Percentiles rank a stretch among this genome's conserved stretches.
These are phyloP conservation scores for Trichoderma lentiforme DNA, from an alignment of 2,329 filamentous ascomycete species.

Conservation along the genomic window DNA sequence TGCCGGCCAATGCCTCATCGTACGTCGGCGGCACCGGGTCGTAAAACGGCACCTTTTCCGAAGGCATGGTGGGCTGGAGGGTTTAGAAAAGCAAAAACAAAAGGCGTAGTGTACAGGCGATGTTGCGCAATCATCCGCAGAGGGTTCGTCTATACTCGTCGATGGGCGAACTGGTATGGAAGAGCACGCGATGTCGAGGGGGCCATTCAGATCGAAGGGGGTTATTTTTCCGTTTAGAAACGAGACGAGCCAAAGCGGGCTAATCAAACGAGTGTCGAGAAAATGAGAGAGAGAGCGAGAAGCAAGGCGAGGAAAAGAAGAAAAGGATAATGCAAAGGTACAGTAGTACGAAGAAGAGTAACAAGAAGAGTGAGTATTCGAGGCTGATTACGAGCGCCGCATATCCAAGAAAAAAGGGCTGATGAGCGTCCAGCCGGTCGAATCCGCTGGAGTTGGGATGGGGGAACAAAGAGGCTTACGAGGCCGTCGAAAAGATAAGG, in stretches of 20 bases:
- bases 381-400: not conserved
- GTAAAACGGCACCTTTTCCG: slow-evolving; percentile 42
- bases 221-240: not conserved
- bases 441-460: not conserved
- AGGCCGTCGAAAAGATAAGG: slow-evolving; percentile 12
- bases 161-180: not conserved
- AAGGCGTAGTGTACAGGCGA: not conserved
- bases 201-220: slow-evolving; percentile 16
- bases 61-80: slow-evolving; percentile 29
- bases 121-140: slow-evolving; percentile 10
- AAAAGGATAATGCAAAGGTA: not conserved
- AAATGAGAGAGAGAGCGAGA: not conserved
- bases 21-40: slow-evolving; percentile 43
- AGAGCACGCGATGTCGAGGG: slow-evolving; percentile 12
- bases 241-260: not conserved
- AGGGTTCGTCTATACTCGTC: not conserved
- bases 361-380: not conserved
- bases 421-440: not conserved
- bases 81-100: not conserved
- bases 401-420: slow-evolving; percentile 1
- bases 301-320: not conserved
- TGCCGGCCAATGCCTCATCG: slow-evolving; percentile 39
- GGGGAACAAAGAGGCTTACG: slow-evolving; percentile 6
- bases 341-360: not conserved
- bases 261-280: slow-evolving; percentile 16